Percentiles rank a stretch among this genome's conserved stretches.
phyloP scores from a whole-genome alignment of 257 asterid species.

The Eucommia ulmoides region DNA sequence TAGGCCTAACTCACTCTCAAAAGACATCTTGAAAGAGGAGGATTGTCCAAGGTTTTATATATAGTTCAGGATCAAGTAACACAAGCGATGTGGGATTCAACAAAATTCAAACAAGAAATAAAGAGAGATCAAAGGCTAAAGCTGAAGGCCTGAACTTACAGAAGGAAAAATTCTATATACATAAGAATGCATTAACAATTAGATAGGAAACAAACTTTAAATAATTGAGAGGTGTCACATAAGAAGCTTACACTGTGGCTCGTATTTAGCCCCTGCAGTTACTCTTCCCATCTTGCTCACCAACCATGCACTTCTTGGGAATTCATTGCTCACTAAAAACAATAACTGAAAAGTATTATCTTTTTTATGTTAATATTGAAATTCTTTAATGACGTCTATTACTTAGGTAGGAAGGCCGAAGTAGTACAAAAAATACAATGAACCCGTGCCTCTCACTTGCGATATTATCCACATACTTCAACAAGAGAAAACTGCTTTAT shows the following conservation, averaged over 20 bases:
- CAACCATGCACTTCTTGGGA: slow-evolving; percentile 80
- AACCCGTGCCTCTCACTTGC: no score
- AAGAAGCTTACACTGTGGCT: slow-evolving; percentile 54
- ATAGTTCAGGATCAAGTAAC: no score
- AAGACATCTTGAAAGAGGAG: no score
- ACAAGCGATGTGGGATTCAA: no score
- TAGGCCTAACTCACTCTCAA: no score
- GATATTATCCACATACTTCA: no score
- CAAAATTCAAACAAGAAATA: not conserved
- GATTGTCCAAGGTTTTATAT: no score
- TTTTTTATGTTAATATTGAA: no score
- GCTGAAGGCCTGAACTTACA: not conserved
- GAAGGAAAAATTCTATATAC: not conserved
- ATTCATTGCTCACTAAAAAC: slow-evolving; percentile 45
- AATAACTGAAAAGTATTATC: slow-evolving; percentile 3
- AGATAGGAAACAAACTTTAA: not conserved
- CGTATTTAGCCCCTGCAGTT: slow-evolving; percentile 89
- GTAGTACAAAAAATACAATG: no score
- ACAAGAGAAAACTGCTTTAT: no score
- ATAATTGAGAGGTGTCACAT: not conserved
- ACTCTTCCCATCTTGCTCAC: slow-evolving; percentile 86
- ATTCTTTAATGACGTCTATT: no score
- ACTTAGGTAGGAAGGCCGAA: no score
- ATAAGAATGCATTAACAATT: not conserved
- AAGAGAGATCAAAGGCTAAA: not conserved